Conservation (phyloP, 768 basidiomycete genomes). For the Lactarius hengduanensis region DNA sequence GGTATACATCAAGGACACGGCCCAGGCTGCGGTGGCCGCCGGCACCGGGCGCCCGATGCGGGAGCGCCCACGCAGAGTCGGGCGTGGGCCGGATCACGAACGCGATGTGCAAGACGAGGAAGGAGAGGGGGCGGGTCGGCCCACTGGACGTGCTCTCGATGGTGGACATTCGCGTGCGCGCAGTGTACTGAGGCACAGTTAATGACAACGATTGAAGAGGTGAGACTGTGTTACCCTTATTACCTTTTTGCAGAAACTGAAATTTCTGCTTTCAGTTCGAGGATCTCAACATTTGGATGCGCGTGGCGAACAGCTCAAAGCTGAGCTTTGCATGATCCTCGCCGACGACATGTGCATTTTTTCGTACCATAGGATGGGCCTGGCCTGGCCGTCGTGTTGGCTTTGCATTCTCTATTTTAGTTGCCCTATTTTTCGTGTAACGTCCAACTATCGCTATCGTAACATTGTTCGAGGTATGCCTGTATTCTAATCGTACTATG, state of each 20-base stretch:
- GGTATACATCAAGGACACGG: slow-evolving; percentile 93
- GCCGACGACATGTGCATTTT: too few relatives aligned
- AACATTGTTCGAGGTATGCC: slow-evolving; percentile 18
- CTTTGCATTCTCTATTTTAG: slow-evolving; percentile 9
- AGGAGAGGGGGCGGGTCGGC: slow-evolving; percentile 40
- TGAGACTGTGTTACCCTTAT: slow-evolving; percentile 39
- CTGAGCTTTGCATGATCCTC: slow-evolving; percentile 52
- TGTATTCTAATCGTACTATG: slow-evolving; percentile 9
- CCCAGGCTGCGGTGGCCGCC: slow-evolving; percentile 38
- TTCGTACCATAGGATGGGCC: not conserved
- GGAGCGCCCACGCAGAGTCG: slow-evolving; percentile 54
- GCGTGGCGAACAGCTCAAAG: slow-evolving; percentile 82
- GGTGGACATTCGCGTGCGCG: slow-evolving; percentile 85
- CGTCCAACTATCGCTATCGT: slow-evolving; percentile 20
- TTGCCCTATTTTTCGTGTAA: slow-evolving; percentile 10
- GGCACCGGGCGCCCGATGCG: slow-evolving; percentile 42
- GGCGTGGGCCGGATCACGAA: slow-evolving; percentile 59
- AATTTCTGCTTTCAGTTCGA: slow-evolving; percentile 64
- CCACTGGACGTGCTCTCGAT: slow-evolving; percentile 67
- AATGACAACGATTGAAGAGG: slow-evolving; percentile 79
- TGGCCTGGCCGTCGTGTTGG: not conserved
- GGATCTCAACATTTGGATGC: slow-evolving; percentile 72
- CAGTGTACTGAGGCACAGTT: slow-evolving; percentile 90
- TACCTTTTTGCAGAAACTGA: slow-evolving; percentile 11
- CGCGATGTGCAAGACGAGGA: slow-evolving; percentile 63